Evolutionary conservation across 208 protist species (phyloP).

Genomic region (Acanthamoeba triangularis): DNA sequence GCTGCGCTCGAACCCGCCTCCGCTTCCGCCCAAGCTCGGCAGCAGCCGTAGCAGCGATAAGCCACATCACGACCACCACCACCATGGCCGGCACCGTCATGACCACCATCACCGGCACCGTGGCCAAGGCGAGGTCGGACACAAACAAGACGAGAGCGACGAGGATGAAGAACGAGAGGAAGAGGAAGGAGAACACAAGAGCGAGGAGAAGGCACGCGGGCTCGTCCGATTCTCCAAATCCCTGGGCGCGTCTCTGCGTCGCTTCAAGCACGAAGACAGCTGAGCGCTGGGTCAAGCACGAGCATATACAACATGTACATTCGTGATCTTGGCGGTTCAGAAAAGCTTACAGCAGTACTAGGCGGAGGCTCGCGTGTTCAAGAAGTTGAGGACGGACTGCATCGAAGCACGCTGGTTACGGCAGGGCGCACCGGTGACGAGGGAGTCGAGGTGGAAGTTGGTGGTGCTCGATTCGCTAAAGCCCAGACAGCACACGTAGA

Average conservation of each 20-base stretch:
- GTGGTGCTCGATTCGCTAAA: neutral
- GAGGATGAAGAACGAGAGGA: neutral
- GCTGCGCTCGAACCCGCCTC: neutral
- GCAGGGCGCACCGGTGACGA: neutral
- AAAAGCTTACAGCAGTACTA: too few species aligned
- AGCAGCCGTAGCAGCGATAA: neutral
- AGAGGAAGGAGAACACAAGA: neutral
- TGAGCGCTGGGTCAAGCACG: too few species aligned
- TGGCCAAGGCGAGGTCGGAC: neutral
- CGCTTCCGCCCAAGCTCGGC: neutral
- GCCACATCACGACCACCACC: neutral
- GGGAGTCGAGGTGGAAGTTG: neutral
- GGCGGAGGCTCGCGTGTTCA: too few species aligned
- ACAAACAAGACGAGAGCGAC: neutral
- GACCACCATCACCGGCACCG: neutral
- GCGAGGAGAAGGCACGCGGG: neutral
- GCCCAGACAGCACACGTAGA: constrained; percentile 28
- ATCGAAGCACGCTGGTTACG: too few species aligned
- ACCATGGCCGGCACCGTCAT: neutral
- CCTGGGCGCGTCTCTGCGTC: too few species aligned
- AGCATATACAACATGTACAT: too few species aligned
- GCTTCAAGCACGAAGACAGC: too few species aligned
- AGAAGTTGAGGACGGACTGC: too few species aligned
- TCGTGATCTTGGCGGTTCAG: too few species aligned
- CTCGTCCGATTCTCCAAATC: too few species aligned